Base-by-base conservation (phyloP, 768 basidiomycete species). In the Phanerochaete carnosa region DNA sequence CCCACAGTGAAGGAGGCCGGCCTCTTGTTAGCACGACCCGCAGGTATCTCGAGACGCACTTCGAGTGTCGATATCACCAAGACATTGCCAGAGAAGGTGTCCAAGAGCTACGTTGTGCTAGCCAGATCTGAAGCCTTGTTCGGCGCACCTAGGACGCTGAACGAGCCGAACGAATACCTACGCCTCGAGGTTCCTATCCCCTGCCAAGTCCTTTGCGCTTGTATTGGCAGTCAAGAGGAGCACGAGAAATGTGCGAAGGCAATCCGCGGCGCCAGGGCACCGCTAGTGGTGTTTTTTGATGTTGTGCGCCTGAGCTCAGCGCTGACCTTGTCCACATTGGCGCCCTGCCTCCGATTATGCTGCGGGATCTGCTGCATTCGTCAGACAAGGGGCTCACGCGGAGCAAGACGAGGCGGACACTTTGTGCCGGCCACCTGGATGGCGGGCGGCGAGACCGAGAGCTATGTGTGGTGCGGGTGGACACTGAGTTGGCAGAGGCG, bases 341-440 rank as follows among this genome's bases (percentile, higher is more conserved):
- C 85, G 1, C 81, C 86, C 37, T 92, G 93, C 67, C 77, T 94
- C 19, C 83, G 92, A 43, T 83, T 3, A 83, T 83, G 0, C 73
- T 94, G 13, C 88, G 89, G 66, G 92, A 92, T 1, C 72, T 90
- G 32, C 89, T 89, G 0, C 86, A 89, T 66, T 78, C 79, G 2
- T 87, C 86, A 0, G 75, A 80, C 1, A 83, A 86, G 29, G 69
- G 66, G 58, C 65, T 43, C 28, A 53, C n/a, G n/a, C n/a, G n/a
- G n/a, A n/a, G n/a, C n/a, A n/a, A n/a, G n/a, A n/a, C n/a, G n/a
- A n/a, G n/a, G n/a, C n/a, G n/a, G n/a, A n/a, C n/a, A n/a, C n/a
- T 96, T 94, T 77, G 84, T 93, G 1, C 94, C 95, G 5, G 90
- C 95, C 0, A 83, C 96, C 26, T 97, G 95, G 95, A 87, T 95